Percentiles rank a stretch among this genome's conserved stretches.
Evolutionary conservation across 2,329 filamentous ascomycete species (phyloP).

Genomic region (Metarhizium robertsii): DNA sequence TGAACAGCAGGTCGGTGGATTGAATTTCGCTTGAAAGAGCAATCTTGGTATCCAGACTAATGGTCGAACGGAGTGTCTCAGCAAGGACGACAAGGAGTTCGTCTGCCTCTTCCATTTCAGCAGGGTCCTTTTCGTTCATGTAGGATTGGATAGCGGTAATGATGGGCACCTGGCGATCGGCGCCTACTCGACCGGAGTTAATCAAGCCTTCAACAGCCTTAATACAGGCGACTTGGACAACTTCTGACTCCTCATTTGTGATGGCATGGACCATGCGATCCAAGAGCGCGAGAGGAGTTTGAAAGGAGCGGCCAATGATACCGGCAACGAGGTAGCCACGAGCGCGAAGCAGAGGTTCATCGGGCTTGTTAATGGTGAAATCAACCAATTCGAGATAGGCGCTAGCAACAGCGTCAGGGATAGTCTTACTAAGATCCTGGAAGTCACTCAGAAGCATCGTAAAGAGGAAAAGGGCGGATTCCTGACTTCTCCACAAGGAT

Average conservation of each 20-base stretch:
- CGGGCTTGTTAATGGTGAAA: constrained; percentile 58
- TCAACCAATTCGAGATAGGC: constrained; percentile 75
- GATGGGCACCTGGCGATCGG: constrained; percentile 50
- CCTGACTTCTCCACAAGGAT: constrained; percentile 53
- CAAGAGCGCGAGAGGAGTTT: constrained; percentile 55
- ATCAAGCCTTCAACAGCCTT: constrained; percentile 69
- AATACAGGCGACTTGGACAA: constrained; percentile 87
- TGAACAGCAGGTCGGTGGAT: constrained; percentile 77
- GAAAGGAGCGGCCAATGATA: constrained; percentile 60
- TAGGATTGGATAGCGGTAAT: constrained; percentile 61
- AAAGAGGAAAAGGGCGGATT: constrained; percentile 75
- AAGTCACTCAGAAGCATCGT: constrained; percentile 80
- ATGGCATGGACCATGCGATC: constrained; percentile 69
- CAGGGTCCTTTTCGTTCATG: constrained; percentile 69
- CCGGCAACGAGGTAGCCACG: constrained; percentile 83
- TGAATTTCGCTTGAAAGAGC: constrained; percentile 62
- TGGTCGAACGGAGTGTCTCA: constrained; percentile 75
- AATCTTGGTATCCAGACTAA: constrained; percentile 67
- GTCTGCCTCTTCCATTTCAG: constrained; percentile 78
- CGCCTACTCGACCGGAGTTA: constrained; percentile 38
- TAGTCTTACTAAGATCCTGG: constrained; percentile 61
- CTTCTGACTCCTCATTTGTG: constrained; percentile 65
- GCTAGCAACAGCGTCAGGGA: constrained; percentile 59
- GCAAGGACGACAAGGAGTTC: constrained; percentile 86
- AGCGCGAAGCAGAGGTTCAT: constrained; percentile 71